Evolutionary conservation across 768 basidiomycete species (phyloP).

Genomic region (Xanthoconium stramineum): DNA sequence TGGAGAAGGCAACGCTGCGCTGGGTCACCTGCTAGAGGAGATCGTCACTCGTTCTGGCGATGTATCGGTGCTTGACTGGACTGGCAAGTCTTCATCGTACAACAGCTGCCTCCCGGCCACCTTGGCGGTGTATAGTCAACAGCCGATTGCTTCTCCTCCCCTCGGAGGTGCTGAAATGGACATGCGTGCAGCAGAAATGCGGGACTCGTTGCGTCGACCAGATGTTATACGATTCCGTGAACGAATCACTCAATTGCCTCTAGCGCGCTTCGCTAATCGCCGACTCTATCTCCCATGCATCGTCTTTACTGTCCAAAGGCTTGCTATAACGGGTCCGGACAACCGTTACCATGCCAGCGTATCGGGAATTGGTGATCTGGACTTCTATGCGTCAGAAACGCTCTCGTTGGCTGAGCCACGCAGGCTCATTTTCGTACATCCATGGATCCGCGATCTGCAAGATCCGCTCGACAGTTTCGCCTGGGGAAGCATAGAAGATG

Average conservation of each 20-base stretch:
- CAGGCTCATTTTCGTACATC: not conserved
- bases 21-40: slow-evolving; percentile 14
- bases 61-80: slow-evolving; percentile 10
- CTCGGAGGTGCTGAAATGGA: not conserved
- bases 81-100: slow-evolving; percentile 7
- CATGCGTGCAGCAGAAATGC: not conserved
- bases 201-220: not conserved
- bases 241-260: not conserved
- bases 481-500: not conserved
- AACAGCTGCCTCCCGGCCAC: slow-evolving; percentile 12
- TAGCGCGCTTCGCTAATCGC: not conserved
- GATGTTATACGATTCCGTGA: not conserved
- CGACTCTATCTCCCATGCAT: slow-evolving; percentile 2
- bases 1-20: slow-evolving; percentile 1
- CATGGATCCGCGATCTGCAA: slow-evolving; percentile 6
- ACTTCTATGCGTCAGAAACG: not conserved
- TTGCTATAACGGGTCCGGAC: not conserved
- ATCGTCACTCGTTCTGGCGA: slow-evolving; percentile 10
- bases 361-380: not conserved
- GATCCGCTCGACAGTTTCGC: not conserved
- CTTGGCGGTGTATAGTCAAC: not conserved
- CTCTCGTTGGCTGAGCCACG: not conserved
- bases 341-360: not conserved
- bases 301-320: not conserved
- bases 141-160: not conserved